Evolutionary conservation across 345 rosid species (phyloP), one percentile per base, ranked within the genome.

Genomic region (Salix brachista): DNA sequence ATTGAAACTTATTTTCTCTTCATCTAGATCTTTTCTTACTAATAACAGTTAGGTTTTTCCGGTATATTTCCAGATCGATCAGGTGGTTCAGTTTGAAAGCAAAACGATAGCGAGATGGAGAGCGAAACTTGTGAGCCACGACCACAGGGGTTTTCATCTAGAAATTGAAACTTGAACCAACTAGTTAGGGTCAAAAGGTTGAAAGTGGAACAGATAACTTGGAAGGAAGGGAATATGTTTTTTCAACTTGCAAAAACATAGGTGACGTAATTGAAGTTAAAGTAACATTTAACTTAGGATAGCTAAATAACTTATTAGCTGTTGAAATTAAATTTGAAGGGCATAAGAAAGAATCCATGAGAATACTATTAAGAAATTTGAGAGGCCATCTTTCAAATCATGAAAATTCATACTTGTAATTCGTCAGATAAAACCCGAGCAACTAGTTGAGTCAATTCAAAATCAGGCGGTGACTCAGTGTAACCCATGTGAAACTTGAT

Each of bases 351-450:
- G 14, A 23, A 26, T 10, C 28, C 64, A 58, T n/a, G 64, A 58
- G 64, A 36, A 36, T 36, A 36, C 7, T 36, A 36, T 4, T 34
- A 34, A 34, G 5, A 34, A 34, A 34, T 5, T 34, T 34, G 36
- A 5, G 37, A 36, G 6, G 37, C 7, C 37, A 36, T 36, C 1
- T 36, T 36, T 36, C 37, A 36, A 36, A 36, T 10, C 3, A 41
- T 0, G 12, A 10, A 41, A 9, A 10, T 0, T 3, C 13, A 41
- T 2, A 2, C 1, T 41, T 41, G 1, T 41, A 41, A 41, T 41
- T 41, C 1, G 0, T 41, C 3, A 0, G 0, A 2, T 10, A 4
- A 41, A 41, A 41, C 3, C 2, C 3, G 44, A 10, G 1, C 0
- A 0, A 2, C 1, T 9, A 1, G 1, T 3, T 0, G 4, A 5